Evolutionary conservation across 1,139 yeast species (phyloP).

Genomic region (Hansenula sp.): DNA sequence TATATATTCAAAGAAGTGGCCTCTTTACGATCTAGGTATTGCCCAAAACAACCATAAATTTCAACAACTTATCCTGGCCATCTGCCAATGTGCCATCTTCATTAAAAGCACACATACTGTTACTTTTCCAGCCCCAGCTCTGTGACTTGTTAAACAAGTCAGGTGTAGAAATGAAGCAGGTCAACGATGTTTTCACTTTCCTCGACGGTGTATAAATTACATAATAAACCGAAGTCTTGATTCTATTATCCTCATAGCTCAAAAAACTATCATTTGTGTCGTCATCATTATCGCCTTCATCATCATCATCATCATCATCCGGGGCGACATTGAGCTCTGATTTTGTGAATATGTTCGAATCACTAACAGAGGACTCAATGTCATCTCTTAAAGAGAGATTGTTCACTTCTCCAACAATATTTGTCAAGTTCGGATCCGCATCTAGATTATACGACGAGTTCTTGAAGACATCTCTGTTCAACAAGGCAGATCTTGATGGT

Average conservation of each 20-base stretch:
- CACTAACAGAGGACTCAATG: slow-evolving; percentile 2
- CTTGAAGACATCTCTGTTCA: slow-evolving; percentile 31
- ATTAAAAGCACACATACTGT: slow-evolving; percentile 43
- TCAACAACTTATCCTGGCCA: slow-evolving; percentile 36
- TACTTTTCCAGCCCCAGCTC: slow-evolving; percentile 57
- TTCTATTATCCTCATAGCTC: slow-evolving; percentile 41
- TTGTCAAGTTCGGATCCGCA: slow-evolving; percentile 2
- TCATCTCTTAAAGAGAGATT: background rate
- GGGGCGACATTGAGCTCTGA: slow-evolving; percentile 3
- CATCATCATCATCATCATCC: slow-evolving; percentile 5
- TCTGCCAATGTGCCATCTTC: slow-evolving; percentile 39
- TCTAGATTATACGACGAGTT: background rate
- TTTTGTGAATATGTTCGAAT: background rate
- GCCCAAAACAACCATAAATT: slow-evolving; percentile 48
- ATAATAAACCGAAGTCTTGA: slow-evolving; percentile 42
- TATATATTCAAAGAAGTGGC: no score
- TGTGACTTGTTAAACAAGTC: slow-evolving; percentile 47
- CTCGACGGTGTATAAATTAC: slow-evolving; percentile 49
- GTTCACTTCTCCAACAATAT: background rate
- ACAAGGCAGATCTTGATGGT: slow-evolving; percentile 30
- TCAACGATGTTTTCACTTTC: slow-evolving; percentile 37
- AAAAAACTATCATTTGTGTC: slow-evolving; percentile 25
- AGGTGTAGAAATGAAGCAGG: slow-evolving; percentile 49
- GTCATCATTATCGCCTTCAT: slow-evolving; percentile 6
- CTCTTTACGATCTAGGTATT: no score